These are phyloP conservation scores for Tricholoma sp. DNA, from an alignment of 768 basidiomycete genomes.

Conservation along the genomic window DNA sequence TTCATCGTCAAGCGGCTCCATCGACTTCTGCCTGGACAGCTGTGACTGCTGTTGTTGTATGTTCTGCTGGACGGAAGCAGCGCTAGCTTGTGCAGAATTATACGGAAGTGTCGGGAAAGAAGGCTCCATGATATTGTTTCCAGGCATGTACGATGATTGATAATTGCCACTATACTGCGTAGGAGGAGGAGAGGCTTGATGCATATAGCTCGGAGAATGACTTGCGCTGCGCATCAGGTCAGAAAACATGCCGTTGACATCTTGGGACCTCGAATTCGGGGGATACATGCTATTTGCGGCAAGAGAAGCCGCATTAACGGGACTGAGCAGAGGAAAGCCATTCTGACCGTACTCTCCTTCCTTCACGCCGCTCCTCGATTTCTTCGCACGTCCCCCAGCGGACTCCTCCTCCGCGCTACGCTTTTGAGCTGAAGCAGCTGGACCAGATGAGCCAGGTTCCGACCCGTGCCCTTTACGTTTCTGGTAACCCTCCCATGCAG, in stretches of 20 bases:
- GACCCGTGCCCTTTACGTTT: conserved; percentile 48
- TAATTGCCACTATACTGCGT: conserved; percentile 40
- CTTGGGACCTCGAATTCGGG: conserved; percentile 35
- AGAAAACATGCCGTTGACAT: conserved; percentile 49
- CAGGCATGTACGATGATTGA: conserved; percentile 47
- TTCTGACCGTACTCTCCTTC: conserved; percentile 34
- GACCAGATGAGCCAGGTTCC: conserved; percentile 15
- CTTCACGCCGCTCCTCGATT: conserved; percentile 39
- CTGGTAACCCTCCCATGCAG: conserved; percentile 88
- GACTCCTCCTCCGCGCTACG: conserved; percentile 50
- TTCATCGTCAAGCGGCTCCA: conserved; percentile 53
- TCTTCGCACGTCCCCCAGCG: conserved; percentile 41
- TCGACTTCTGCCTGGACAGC: conserved; percentile 19
- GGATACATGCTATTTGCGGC: conserved; percentile 43
- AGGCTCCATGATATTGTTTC: conserved; percentile 52
- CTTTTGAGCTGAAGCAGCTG: conserved; percentile 34
- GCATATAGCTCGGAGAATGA: conserved; percentile 63
- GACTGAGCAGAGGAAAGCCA: conserved; percentile 54
- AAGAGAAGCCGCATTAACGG: conserved; percentile 38
- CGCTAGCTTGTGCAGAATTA: conserved; percentile 24
- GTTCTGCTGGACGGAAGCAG: conserved; percentile 29
- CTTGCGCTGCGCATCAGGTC: conserved; percentile 52
- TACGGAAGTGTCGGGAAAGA: conserved; percentile 48
- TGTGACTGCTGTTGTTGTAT: conserved; percentile 21
- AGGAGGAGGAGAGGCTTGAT: conserved; percentile 36